phyloP scores from a whole-genome alignment of 495 filamentous ascomycete genomes.

The Daldinia caldariorum region DNA sequence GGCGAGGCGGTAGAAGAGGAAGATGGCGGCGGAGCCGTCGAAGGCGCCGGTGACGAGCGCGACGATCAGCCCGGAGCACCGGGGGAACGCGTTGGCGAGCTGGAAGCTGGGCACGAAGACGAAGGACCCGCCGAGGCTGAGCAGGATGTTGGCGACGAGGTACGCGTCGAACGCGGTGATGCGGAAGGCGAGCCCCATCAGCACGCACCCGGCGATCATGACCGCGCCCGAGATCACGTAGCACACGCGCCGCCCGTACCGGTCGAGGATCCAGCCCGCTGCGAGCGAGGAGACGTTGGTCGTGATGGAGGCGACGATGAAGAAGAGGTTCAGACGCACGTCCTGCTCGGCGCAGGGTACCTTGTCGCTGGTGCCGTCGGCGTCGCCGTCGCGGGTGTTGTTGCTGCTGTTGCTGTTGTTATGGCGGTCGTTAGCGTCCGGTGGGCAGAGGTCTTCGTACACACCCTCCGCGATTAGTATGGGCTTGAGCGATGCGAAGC shows the following conservation, averaged over 20 bases:
- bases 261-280: constrained; percentile 73
- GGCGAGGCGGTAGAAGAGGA: constrained; percentile 69
- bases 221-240: constrained; percentile 64
- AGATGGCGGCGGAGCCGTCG: constrained; percentile 74
- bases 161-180: constrained; percentile 68
- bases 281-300: constrained; percentile 74
- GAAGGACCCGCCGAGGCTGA: constrained; percentile 73
- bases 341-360: constrained; percentile 72
- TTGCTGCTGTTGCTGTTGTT: constrained; percentile 42
- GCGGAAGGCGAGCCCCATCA: constrained; percentile 67
- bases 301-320: constrained; percentile 72
- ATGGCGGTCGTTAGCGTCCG: constrained; percentile 52
- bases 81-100: constrained; percentile 75
- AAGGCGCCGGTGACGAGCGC: constrained; percentile 76
- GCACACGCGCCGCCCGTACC: constrained; percentile 70
- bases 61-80: constrained; percentile 71
- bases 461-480: constrained; percentile 72
- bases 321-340: constrained; percentile 74
- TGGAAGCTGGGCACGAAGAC: constrained; percentile 77
- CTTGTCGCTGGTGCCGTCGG: too few species aligned
- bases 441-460: constrained; percentile 67
- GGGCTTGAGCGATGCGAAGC: constrained; percentile 78
- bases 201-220: constrained; percentile 64
- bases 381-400: constrained; percentile 30
- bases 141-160: constrained; percentile 69